Conservation (phyloP, 495 filamentous ascomycete genomes). For the Aspergillus sclerotioniger region DNA sequence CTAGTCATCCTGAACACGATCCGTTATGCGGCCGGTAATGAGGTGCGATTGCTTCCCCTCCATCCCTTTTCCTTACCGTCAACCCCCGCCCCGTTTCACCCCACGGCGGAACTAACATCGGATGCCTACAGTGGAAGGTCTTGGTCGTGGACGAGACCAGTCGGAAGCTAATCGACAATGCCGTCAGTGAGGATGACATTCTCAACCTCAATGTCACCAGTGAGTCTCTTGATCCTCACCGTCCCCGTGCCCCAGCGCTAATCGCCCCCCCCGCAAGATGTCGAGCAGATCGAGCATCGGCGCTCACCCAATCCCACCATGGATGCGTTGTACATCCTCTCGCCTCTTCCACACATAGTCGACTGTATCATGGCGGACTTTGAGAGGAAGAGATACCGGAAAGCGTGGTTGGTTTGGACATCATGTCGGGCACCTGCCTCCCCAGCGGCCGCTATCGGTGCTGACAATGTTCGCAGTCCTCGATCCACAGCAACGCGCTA, state of each 20-base stretch:
- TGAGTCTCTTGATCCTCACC: constrained; percentile 49
- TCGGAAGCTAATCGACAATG: constrained; percentile 79
- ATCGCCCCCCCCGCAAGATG: constrained; percentile 55
- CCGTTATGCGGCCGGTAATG: constrained; percentile 54
- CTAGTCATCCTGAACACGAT: constrained; percentile 61
- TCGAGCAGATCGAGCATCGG: constrained; percentile 85
- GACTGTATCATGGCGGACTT: constrained; percentile 93
- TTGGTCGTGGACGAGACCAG: constrained; percentile 80
- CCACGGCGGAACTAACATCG: constrained; percentile 29
- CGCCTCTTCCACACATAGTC: constrained; percentile 79
- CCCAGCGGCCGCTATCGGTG: neutral
- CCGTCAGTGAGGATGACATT: constrained; percentile 90
- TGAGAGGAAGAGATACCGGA: constrained; percentile 73
- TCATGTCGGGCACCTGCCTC: constrained; percentile 51
- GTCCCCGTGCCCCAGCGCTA: constrained; percentile 22
- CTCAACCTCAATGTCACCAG: constrained; percentile 93
- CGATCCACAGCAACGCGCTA: constrained; percentile 50
- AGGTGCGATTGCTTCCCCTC: constrained; percentile 45
- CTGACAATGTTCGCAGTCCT: constrained; percentile 41
- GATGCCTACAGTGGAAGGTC: constrained; percentile 79
- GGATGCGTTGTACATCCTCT: constrained; percentile 91
- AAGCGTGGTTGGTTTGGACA: constrained; percentile 80
- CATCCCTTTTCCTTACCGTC: neutral
- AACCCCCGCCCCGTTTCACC: constrained; percentile 20
- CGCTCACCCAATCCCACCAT: constrained; percentile 77